Evolutionary conservation across 1,284 basidiomycete genomes (phyloP), one percentile per base, ranked within the genome.

Genomic region (Tylopilus sp.): DNA sequence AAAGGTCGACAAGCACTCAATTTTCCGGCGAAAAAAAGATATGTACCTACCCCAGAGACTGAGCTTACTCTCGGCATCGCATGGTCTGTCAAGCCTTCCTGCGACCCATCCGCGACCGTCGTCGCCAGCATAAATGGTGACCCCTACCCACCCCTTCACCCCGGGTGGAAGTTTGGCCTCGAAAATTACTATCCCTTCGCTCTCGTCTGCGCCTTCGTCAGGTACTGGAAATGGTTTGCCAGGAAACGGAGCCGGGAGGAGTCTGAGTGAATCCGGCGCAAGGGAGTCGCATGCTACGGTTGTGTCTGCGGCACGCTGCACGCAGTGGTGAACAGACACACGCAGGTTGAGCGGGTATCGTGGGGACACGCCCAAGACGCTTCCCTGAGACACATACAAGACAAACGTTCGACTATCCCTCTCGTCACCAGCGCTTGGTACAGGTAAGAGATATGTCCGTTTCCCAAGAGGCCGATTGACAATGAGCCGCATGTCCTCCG

Each of bases 121-220:
- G n/a, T 71, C 75, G 41, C 70, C 58, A 3, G 58, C 64, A n/a
- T 78, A 73, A 15, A 85, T 58, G 12, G 61, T 68, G 31, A 89
- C 70, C 2, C 73, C 81, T 15, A 88, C 63, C 72, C 74, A 79
- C 16, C 60, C 63, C n/a, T 60, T 48, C 23, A 54, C 36, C 35
- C 43, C 55, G 26, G 44, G 46, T 2, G 69, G 60, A 18, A 84
- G 42, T 35, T 74, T 67, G 2, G 74, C 76, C 58, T 83, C 80
- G 55, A 78, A 86, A 16, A 81, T 66, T 4, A 84, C 81, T 0
- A 84, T 71, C 0, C 85, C 86, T 48, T 89, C 86, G 11, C 82
- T 84, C 62, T 90, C 86, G 49, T 87, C 83, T 0, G 76, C 63
- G 0, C 87, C 87, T 64, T 84, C 81, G 16, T 76, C 65, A 8